Evolutionary conservation across 108 stramenopile genomes (phyloP).

Genomic region (Skeletonema costatum): DNA sequence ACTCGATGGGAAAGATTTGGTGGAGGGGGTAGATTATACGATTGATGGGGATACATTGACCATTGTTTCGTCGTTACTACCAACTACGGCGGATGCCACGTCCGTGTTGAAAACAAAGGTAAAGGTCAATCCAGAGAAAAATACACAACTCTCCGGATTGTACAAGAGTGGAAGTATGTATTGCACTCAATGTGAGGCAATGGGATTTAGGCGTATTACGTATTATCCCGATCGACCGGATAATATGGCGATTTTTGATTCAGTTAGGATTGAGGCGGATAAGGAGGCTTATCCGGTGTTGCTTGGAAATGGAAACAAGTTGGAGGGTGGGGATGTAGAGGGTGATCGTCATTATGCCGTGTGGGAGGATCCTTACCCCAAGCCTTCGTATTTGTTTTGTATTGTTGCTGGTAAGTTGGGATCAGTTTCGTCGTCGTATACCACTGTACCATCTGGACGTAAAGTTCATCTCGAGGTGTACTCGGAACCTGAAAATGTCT

Average conservation of each 20-base stretch:
- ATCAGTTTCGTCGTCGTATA: slow-evolving; percentile 29
- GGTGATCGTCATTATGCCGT: slow-evolving; percentile 74
- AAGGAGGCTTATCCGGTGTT: slow-evolving; percentile 81
- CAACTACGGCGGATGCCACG: slow-evolving; percentile 4
- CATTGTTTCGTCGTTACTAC: slow-evolving; percentile 12
- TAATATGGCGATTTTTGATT: slow-evolving; percentile 90
- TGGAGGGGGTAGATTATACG: slow-evolving; percentile 57
- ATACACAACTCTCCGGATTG: slow-evolving; percentile 91
- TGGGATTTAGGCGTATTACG: slow-evolving; percentile 88
- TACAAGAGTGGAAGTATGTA: slow-evolving; percentile 91
- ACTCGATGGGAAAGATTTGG: slow-evolving; percentile 57
- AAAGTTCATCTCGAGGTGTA: slow-evolving; percentile 67
- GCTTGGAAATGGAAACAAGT: slow-evolving; percentile 91
- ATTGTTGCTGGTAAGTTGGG: slow-evolving; percentile 69
- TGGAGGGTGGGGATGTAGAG: slow-evolving; percentile 58
- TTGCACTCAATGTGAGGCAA: slow-evolving; percentile 93
- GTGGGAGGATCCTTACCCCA: slow-evolving; percentile 78
- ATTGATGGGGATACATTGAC: slow-evolving; percentile 58
- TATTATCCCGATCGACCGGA: slow-evolving; percentile 96
- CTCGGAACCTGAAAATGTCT: slow-evolving; percentile 70
- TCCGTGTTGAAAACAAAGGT: slow-evolving; percentile 63
- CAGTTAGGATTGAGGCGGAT: slow-evolving; percentile 82
- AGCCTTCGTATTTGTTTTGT: slow-evolving; percentile 78
- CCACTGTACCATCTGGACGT: slow-evolving; percentile 41
- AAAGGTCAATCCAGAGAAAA: slow-evolving; percentile 82